phyloP scores from a whole-genome alignment of 1,284 basidiomycete genomes.

The Coniferiporia sulphurascens region DNA sequence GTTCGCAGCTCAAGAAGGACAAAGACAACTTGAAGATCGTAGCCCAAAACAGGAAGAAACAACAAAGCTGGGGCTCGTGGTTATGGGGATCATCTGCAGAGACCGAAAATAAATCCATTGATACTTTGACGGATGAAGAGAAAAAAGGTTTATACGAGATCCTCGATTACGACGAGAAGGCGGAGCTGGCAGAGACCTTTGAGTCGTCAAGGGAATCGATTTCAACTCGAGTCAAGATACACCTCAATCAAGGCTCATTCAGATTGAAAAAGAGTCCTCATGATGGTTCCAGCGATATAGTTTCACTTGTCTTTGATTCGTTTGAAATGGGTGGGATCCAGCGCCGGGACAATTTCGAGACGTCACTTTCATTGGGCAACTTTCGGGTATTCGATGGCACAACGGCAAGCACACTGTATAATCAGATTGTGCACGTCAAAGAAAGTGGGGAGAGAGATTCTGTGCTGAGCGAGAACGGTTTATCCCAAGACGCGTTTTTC shows the following conservation, averaged over 20 bases:
- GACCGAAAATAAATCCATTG: slow-evolving; percentile 35
- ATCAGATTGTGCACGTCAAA: slow-evolving; percentile 94
- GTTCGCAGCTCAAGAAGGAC: slow-evolving; percentile 87
- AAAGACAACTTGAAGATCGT: slow-evolving; percentile 62
- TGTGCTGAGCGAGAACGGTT: slow-evolving; percentile 27
- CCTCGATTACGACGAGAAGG: slow-evolving; percentile 91
- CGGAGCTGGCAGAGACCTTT: slow-evolving; percentile 62
- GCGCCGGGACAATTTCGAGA: slow-evolving; percentile 81
- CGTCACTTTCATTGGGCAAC: slow-evolving; percentile 80
- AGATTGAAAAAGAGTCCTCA: slow-evolving; percentile 71
- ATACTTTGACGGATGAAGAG: slow-evolving; percentile 87
- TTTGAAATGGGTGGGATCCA: slow-evolving; percentile 86
- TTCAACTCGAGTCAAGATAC: slow-evolving; percentile 72
- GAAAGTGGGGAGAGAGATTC: slow-evolving; percentile 31
- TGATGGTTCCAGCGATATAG: slow-evolving; percentile 62
- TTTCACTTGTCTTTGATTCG: slow-evolving; percentile 86
- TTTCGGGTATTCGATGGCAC: slow-evolving; percentile 93
- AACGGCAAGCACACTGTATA: slow-evolving; percentile 76
- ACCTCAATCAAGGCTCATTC: slow-evolving; percentile 85
- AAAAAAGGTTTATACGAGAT: slow-evolving; percentile 90
- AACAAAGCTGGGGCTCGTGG: slow-evolving; percentile 60
- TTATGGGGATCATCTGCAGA: slow-evolving; percentile 65
- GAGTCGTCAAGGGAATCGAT: slow-evolving; percentile 80
- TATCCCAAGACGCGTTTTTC: slow-evolving; percentile 78
- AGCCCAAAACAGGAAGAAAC: slow-evolving; percentile 61